Conservation (phyloP, 2,329 filamentous ascomycete genomes). For the Didymella sp. region DNA sequence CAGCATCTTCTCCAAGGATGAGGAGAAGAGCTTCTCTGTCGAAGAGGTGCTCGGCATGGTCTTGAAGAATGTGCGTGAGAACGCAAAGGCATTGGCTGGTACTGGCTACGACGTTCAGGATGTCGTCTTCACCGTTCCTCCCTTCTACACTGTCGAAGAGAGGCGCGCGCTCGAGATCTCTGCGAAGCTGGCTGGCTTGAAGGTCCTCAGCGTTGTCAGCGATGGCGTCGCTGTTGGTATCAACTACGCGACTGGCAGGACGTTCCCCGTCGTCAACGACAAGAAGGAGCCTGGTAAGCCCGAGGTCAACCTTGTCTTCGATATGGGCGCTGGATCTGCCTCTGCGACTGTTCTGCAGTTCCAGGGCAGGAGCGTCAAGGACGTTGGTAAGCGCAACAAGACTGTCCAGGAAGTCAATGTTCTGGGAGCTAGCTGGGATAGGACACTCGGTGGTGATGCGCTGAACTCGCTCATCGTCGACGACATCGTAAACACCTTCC, state of each 20-base stretch:
- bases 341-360: conserved; percentile 90
- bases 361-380: conserved; percentile 87
- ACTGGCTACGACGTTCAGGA: conserved; percentile 77
- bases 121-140: conserved; percentile 85
- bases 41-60: conserved; percentile 98
- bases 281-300: conserved; percentile 75
- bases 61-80: conserved; percentile 86
- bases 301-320: conserved; percentile 91
- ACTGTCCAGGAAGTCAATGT: conserved; percentile 95
- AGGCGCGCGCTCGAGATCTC: conserved; percentile 84
- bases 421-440: conserved; percentile 86
- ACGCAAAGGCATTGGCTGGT: conserved; percentile 83
- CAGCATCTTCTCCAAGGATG: conserved; percentile 69
- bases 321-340: conserved; percentile 96
- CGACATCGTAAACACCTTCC: conserved; percentile 83
- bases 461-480: conserved; percentile 88
- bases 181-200: conserved; percentile 85
- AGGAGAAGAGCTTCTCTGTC: conserved; percentile 70
- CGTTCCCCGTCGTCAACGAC: conserved; percentile 77
- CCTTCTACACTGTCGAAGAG: conserved; percentile 90
- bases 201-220: conserved; percentile 82
- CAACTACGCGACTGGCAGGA: conserved; percentile 91
- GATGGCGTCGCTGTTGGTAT: conserved; percentile 92
- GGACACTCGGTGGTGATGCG: conserved; percentile 84
- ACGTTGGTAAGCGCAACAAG: conserved; percentile 92